These are phyloP conservation scores for Ceratobasidium sp. DNA, from an alignment of 1,284 basidiomycete species.

Conservation along the genomic window DNA sequence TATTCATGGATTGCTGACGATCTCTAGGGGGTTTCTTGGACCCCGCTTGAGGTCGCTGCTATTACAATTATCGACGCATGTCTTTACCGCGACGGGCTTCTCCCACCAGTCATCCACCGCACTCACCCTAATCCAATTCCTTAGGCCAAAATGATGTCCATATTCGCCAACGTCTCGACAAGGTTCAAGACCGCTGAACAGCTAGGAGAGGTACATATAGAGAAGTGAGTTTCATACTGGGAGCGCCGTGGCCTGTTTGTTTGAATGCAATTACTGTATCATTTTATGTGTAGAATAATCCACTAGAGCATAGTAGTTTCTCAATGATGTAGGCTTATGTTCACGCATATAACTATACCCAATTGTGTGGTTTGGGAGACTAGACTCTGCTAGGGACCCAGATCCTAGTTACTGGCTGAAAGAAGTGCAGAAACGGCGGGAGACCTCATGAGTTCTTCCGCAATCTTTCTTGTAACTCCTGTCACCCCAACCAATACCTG, in stretches of 20 bases:
- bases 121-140: slow-evolving; percentile 54
- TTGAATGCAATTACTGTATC: neutral
- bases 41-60: slow-evolving; percentile 53
- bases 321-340: too few relatives aligned
- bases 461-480: too few relatives aligned
- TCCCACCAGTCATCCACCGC: slow-evolving; percentile 52
- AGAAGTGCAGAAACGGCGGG: too few relatives aligned
- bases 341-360: too few relatives aligned
- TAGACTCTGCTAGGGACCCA: too few relatives aligned
- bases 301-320: too few relatives aligned
- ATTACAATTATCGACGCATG: neutral
- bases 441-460: too few relatives aligned
- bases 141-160: slow-evolving; percentile 51
- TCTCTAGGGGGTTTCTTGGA: slow-evolving; percentile 53
- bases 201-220: slow-evolving; percentile 51
- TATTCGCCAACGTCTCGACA: slow-evolving; percentile 51
- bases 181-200: slow-evolving; percentile 48
- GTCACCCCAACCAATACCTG: too few relatives aligned
- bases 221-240: slow-evolving; percentile 53
- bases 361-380: too few relatives aligned
- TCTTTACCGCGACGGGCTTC: neutral
- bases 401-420: too few relatives aligned
- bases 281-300: too few relatives aligned
- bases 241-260: slow-evolving; percentile 48
- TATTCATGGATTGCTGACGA: neutral